Percentiles rank a stretch among this genome's conserved stretches.
phyloP scores from a whole-genome alignment of 352 stramenopile genomes.

The Globisporangium megalacanthum region DNA sequence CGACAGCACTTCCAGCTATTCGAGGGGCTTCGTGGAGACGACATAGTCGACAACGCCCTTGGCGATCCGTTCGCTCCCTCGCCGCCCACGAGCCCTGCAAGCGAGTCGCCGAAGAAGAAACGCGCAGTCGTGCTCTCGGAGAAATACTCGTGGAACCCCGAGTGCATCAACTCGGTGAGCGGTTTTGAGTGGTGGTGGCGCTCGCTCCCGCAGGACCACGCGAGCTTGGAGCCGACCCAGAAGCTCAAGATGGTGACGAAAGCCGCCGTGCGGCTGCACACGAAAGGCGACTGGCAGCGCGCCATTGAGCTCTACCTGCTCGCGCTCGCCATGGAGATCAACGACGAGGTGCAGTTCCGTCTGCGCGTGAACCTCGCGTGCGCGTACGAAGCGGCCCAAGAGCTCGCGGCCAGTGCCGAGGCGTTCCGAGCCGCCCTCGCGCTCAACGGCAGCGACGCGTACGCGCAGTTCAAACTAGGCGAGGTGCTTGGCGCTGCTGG shows the following conservation, averaged over 20 bases:
- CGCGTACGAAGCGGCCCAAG: slow-evolving; percentile 39
- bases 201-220: slow-evolving; percentile 57
- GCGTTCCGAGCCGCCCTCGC: slow-evolving; percentile 40
- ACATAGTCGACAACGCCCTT: not conserved
- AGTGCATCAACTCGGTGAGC: slow-evolving; percentile 71
- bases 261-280: slow-evolving; percentile 62
- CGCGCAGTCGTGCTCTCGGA: slow-evolving; percentile 30
- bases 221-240: slow-evolving; percentile 52
- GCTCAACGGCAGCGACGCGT: slow-evolving; percentile 39
- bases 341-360: slow-evolving; percentile 52
- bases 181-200: slow-evolving; percentile 83
- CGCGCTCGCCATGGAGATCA: slow-evolving; percentile 46
- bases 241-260: slow-evolving; percentile 82
- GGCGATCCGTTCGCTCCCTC: slow-evolving; percentile 23
- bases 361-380: slow-evolving; percentile 68
- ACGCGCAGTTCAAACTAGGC: slow-evolving; percentile 60
- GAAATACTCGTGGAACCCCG: slow-evolving; percentile 67
- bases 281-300: slow-evolving; percentile 47
- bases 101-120: slow-evolving; percentile 20
- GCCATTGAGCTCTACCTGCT: slow-evolving; percentile 71
- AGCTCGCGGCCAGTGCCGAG: slow-evolving; percentile 26
- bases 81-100: slow-evolving; percentile 26
- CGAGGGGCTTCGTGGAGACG: not conserved
- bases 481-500: slow-evolving; percentile 28
- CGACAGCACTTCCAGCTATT: slow-evolving; percentile 3